These are phyloP conservation scores for Arthrocladium fulminans DNA, from an alignment of 2,329 filamentous ascomycete genomes.

Conservation along the genomic window DNA sequence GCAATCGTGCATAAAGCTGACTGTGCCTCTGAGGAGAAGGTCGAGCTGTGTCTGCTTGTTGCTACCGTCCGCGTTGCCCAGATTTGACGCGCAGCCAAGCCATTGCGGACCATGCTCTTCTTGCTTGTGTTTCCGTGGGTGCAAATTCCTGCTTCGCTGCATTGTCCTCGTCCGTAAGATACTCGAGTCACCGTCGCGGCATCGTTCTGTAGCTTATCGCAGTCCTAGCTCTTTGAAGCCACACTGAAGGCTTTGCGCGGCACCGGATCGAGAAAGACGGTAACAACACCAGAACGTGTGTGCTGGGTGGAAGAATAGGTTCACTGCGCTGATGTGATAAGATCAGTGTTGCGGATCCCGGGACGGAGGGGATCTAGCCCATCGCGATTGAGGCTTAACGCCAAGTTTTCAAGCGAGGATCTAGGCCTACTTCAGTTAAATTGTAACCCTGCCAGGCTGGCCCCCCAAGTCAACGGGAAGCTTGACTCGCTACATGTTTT, in stretches of 20 bases:
- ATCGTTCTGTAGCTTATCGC: neutral
- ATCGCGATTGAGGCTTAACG: neutral
- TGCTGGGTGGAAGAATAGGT: too few species aligned
- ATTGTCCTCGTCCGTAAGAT: neutral
- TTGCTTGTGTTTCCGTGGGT: neutral
- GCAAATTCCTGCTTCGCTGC: neutral
- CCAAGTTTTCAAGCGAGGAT: neutral
- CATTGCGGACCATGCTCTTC: conserved; percentile 7
- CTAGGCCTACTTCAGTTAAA: neutral
- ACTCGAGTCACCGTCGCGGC: neutral
- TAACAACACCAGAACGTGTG: too few species aligned
- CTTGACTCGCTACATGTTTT: too few species aligned
- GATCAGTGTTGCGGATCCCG: neutral
- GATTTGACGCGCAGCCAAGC: conserved; percentile 3
- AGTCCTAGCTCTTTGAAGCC: neutral
- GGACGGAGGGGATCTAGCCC: neutral
- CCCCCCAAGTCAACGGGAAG: too few species aligned
- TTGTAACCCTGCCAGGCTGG: too few species aligned
- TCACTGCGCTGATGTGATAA: too few species aligned
- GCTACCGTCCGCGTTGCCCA: neutral
- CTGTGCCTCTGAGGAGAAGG: conserved; percentile 1
- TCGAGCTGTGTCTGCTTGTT: neutral
- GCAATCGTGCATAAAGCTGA: conserved; percentile 6
- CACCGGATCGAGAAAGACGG: too few species aligned
- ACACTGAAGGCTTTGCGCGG: too few species aligned